These are phyloP conservation scores for Calonectria pauciramosa DNA, from an alignment of 2,329 filamentous ascomycete species.

Conservation along the genomic window DNA sequence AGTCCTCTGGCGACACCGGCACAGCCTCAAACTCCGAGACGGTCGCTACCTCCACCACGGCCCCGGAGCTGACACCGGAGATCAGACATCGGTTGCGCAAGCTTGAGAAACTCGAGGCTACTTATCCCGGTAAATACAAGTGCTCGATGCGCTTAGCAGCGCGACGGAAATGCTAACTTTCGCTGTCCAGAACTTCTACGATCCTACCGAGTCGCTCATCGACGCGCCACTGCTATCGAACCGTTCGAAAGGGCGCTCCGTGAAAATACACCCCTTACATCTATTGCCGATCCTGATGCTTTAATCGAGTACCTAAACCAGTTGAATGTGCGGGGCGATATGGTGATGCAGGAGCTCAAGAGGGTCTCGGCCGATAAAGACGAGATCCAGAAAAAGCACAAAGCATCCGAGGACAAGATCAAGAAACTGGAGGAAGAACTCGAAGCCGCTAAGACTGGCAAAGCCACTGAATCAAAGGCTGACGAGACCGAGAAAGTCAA, in stretches of 20 bases:
- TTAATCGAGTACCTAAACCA: constrained; percentile 93
- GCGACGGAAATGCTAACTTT: constrained; percentile 17
- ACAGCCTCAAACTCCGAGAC: constrained; percentile 29
- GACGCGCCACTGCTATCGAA: constrained; percentile 88
- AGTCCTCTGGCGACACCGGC: constrained; percentile 31
- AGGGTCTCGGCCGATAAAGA: constrained; percentile 87
- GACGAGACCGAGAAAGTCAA: constrained; percentile 49
- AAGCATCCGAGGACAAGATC: constrained; percentile 75
- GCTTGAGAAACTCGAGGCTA: constrained; percentile 89
- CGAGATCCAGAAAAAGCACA: constrained; percentile 80
- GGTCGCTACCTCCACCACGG: constrained; percentile 25
- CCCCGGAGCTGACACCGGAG: constrained; percentile 77
- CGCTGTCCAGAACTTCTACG: constrained; percentile 77
- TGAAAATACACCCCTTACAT: constrained; percentile 92
- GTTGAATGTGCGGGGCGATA: constrained; percentile 86
- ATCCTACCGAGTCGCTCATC: constrained; percentile 92
- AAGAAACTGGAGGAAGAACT: constrained; percentile 75
- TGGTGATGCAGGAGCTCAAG: constrained; percentile 95
- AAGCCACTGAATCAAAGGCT: constrained; percentile 40
- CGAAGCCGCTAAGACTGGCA: constrained; percentile 59
- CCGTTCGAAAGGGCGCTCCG: constrained; percentile 92
- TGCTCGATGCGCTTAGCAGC: not conserved
- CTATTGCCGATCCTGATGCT: constrained; percentile 86
- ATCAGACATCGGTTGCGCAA: constrained; percentile 82
- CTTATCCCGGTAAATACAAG: constrained; percentile 78